Base-by-base conservation (phyloP, 2,329 filamentous ascomycete genomes). In the Colletotrichum sp. region DNA sequence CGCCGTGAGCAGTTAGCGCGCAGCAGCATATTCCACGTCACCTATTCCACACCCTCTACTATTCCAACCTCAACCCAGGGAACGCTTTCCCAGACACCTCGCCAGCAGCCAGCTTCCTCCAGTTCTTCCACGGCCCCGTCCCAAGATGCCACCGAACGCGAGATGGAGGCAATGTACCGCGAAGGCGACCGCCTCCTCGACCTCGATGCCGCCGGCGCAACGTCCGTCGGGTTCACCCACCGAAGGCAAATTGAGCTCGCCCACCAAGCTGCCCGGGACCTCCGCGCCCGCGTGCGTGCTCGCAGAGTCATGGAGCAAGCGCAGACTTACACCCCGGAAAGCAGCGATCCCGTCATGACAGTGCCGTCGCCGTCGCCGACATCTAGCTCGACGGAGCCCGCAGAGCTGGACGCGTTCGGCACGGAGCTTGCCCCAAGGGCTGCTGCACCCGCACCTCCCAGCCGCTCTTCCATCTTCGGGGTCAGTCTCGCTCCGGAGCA, bases 401-500 rank as follows among this genome's bases (percentile, higher is more conserved):
- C 55, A 1, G 55, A 58, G 55, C 24, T 58, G 24, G 55, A 30
- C 4, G 26, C 24, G 12, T 30, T 0, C 55, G 2, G 1, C 16
- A 58, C 24, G 15, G 2, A 58, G 26, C 24, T 30, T 0, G 24
- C 5, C 24, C 26, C 55, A 3, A 30, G 6, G 3, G 8, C 55
- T 28, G 15, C 21, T 52, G 43, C 43, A 3, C n/a, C 18, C 0
- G 0, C 43, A 2, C 43, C 43, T 52, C n/a, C n/a, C 43, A 21
- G 10, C 43, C 43, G n/a, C 0, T 0, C 43, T 13, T 21, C 38
- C 3, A 2, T 43, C 8, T 43, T 43, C 18, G n/a, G n/a, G n/a
- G n/a, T n/a, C n/a, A n/a, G n/a, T n/a, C n/a, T n/a, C n/a, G n/a
- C n/a, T n/a, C n/a, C n/a, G n/a, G n/a, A n/a, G n/a, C n/a, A n/a